A percentile compares a stretch with the other conserved stretches of the same genome.
phyloP scores from a whole-genome alignment of 352 stramenopile species.

The Elongisporangium prolatum region DNA sequence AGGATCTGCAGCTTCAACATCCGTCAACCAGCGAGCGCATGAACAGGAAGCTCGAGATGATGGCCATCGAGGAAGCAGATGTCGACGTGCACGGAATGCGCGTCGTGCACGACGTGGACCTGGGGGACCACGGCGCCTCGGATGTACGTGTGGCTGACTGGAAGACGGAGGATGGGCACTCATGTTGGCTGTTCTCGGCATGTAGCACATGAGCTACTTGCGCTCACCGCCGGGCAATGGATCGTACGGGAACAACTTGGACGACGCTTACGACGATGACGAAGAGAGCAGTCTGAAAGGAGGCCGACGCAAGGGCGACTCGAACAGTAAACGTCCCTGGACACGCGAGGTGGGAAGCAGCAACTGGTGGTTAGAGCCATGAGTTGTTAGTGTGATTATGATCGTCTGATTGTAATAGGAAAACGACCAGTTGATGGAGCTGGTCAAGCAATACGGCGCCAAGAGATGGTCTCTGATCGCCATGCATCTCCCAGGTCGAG shows the following conservation, averaged over 20 bases:
- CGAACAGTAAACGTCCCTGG: conserved; percentile 85
- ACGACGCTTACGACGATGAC: conserved; percentile 72
- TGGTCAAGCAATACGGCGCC: conserved; percentile 87
- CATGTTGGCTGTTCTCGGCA: not conserved
- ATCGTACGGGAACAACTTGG: conserved; percentile 30
- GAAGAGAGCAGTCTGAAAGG: conserved; percentile 34
- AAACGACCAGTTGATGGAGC: conserved; percentile 85
- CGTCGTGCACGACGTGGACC: conserved; percentile 24
- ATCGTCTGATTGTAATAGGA: conserved; percentile 27
- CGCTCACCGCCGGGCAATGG: conserved; percentile 20
- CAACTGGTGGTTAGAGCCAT: not conserved
- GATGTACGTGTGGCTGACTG: conserved; percentile 19
- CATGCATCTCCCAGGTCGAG: conserved; percentile 81
- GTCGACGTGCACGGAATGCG: conserved; percentile 27
- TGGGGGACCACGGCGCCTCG: conserved; percentile 21
- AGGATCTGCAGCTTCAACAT: not conserved
- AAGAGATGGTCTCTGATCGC: conserved; percentile 89
- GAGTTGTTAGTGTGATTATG: not conserved
- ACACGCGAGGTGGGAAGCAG: conserved; percentile 45
- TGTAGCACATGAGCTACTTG: conserved; percentile 26
- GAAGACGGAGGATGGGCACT: not conserved
- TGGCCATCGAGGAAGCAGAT: conserved; percentile 32
- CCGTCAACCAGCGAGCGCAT: conserved; percentile 17
- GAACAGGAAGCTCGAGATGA: conserved; percentile 74
- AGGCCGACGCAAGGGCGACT: conserved; percentile 54